Conservation (phyloP, 192 early-diverging fungal genomes). For the Linnemannia zychae region DNA sequence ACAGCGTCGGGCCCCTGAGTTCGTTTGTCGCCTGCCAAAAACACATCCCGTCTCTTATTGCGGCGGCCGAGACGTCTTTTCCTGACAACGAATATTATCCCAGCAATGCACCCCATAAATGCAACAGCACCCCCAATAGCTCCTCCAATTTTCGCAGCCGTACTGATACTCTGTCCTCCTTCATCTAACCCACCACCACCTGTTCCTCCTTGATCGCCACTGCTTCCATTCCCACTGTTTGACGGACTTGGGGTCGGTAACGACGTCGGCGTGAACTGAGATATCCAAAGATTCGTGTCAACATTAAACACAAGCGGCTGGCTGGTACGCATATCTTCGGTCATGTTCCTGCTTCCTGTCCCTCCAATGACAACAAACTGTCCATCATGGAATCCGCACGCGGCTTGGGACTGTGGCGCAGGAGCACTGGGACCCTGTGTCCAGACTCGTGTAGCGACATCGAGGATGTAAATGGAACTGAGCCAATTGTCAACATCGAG, state of each 20-base stretch:
- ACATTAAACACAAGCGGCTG: slow-evolving; percentile 13
- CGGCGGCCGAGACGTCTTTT: too few species aligned
- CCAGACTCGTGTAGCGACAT: slow-evolving; percentile 22
- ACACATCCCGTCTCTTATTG: not conserved
- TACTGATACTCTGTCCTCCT: not conserved
- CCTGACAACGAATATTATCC: not conserved
- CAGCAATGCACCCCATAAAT: not conserved
- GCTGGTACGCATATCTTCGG: slow-evolving; percentile 9
- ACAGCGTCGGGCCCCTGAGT: not conserved
- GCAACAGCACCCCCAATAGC: not conserved
- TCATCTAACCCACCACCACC: not conserved
- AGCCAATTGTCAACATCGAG: not conserved
- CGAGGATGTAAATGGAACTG: slow-evolving; percentile 27
- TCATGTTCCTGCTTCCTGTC: slow-evolving; percentile 14
- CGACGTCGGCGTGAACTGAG: not conserved
- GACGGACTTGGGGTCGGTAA: not conserved
- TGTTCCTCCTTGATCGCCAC: not conserved
- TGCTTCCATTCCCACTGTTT: too few species aligned
- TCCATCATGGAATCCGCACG: slow-evolving; percentile 17
- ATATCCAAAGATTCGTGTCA: not conserved
- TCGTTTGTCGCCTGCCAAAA: not conserved
- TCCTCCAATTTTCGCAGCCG: not conserved
- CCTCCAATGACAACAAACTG: slow-evolving; percentile 48
- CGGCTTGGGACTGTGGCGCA: slow-evolving; percentile 13
- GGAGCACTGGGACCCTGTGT: not conserved